These are phyloP conservation scores for Myriosclerotinia duriaeana DNA, from an alignment of 2,329 filamentous ascomycete species.

Conservation along the genomic window DNA sequence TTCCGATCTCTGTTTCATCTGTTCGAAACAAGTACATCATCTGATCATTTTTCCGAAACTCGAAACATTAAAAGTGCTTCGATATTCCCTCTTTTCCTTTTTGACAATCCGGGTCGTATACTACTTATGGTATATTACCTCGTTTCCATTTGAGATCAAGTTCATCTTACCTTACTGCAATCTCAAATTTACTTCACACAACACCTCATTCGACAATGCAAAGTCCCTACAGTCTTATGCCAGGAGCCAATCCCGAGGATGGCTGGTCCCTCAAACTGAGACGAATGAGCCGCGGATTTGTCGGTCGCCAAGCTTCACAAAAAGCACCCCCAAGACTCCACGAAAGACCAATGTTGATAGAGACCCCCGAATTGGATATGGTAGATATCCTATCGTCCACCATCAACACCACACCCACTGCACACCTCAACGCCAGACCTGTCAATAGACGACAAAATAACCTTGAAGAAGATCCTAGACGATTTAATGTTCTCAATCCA, in stretches of 20 bases:
- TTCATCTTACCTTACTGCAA: neutral
- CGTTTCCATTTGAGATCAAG: neutral
- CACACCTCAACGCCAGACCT: neutral
- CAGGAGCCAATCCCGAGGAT: neutral
- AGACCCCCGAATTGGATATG: conserved; percentile 2
- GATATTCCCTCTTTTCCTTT: neutral
- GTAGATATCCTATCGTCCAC: conserved; percentile 3
- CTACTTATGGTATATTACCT: neutral
- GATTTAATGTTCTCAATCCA: conserved; percentile 11
- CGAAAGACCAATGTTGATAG: neutral
- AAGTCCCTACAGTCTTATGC: neutral
- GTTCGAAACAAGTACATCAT: neutral
- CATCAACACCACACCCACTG: conserved; percentile 3
- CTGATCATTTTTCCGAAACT: conserved; percentile 2
- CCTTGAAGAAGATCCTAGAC: conserved; percentile 4
- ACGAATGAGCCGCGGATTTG: neutral
- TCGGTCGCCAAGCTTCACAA: neutral
- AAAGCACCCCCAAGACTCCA: neutral
- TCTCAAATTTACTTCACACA: neutral
- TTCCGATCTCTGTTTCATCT: neutral
- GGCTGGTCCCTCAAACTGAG: neutral
- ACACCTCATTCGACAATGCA: neutral
- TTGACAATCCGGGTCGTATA: neutral
- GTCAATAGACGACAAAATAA: conserved; percentile 1
- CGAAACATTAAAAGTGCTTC: conserved; percentile 7